Conservation (phyloP, 1,139 yeast species). For the Suhomyces chickasaworum region DNA sequence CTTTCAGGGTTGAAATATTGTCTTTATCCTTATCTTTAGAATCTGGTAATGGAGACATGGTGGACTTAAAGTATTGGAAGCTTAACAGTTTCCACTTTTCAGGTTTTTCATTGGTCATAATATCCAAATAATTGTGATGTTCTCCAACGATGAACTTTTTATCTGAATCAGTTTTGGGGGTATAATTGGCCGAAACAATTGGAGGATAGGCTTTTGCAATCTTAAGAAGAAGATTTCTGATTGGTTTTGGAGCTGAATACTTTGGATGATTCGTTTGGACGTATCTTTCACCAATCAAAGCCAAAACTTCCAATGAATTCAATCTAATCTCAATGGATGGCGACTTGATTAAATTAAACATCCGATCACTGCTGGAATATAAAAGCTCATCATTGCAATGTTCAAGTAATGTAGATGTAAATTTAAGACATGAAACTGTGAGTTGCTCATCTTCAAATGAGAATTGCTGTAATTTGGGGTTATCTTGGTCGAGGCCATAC, state of each 20-base stretch:
- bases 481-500: conserved; percentile 55
- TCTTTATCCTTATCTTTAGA: conserved; percentile 7
- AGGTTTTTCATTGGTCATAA: conserved; percentile 55
- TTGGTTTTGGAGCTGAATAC: conserved; percentile 44
- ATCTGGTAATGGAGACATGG: conserved; percentile 9
- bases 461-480: conserved; percentile 49
- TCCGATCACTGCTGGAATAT: conserved; percentile 66
- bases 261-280: conserved; percentile 33
- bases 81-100: conserved; percentile 58
- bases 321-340: conserved; percentile 62
- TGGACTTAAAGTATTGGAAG: conserved; percentile 53
- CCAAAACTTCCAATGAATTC: conserved; percentile 64
- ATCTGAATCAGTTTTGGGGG: conserved; percentile 20
- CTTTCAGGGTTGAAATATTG: conserved; percentile 5
- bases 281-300: conserved; percentile 52
- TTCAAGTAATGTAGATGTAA: conserved; percentile 64
- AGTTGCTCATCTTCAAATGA: conserved; percentile 46
- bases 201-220: conserved; percentile 61
- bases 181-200: conserved; percentile 45
- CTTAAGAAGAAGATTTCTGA: conserved; percentile 49
- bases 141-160: conserved; percentile 36
- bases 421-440: conserved; percentile 56
- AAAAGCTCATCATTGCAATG: conserved; percentile 69
- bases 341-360: conserved; percentile 61
- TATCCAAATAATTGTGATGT: conserved; percentile 57